Evolutionary conservation across 495 filamentous ascomycete genomes (phyloP).

Genomic region (Bombardia bombarda): DNA sequence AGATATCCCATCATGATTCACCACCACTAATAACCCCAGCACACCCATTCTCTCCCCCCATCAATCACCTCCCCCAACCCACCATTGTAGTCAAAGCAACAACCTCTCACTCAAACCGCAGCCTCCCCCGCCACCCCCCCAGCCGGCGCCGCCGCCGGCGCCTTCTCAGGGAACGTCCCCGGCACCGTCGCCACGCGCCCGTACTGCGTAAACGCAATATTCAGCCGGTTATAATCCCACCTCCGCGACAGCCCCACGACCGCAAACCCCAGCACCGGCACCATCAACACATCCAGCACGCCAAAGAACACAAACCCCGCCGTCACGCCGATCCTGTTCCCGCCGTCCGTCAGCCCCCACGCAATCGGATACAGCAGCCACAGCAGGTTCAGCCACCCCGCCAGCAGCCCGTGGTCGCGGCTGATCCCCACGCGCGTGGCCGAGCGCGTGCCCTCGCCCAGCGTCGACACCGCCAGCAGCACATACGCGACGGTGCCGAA

Average conservation of each 20-base stretch:
- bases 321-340: constrained; percentile 36
- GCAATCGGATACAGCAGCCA: constrained; percentile 44
- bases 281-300: constrained; percentile 33
- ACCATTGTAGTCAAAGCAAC: too few species aligned
- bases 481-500: constrained; percentile 32
- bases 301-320: constrained; percentile 38
- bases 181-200: constrained; percentile 33
- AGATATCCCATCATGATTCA: too few species aligned
- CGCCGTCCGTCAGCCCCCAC: constrained; percentile 39
- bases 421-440: constrained; percentile 29
- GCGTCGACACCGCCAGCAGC: constrained; percentile 26
- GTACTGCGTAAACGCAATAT: constrained; percentile 47
- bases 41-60: too few species aligned
- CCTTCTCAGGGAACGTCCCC: constrained; percentile 40
- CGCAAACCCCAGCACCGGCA: constrained; percentile 27
- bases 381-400: constrained; percentile 35
- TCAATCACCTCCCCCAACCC: too few species aligned
- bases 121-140: neutral
- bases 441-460: constrained; percentile 16
- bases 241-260: constrained; percentile 29
- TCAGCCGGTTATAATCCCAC: constrained; percentile 41
- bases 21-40: too few species aligned
- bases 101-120: too few species aligned
- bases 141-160: neutral
- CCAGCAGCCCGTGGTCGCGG: constrained; percentile 32